Evolutionary conservation across 1,139 yeast genomes (phyloP), one percentile per base, ranked within the genome.

Genomic region (Scheffersomyces quercinus): DNA sequence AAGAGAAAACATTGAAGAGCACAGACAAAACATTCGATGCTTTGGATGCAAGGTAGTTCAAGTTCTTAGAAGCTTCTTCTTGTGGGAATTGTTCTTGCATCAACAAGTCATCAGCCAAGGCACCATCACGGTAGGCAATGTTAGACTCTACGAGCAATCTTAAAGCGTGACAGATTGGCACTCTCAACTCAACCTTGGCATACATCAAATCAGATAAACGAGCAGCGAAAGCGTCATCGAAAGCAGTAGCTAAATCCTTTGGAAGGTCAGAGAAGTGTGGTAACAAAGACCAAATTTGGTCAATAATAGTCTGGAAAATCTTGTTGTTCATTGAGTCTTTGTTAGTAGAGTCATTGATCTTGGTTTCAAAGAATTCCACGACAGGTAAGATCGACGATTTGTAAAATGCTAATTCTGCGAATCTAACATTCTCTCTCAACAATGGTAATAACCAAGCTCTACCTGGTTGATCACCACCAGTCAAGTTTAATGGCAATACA

Each of bases 391-490:
- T 77, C 34, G 82, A 74, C 20, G 66, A 62, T 48, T 79, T 76
- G 66, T 81, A 93, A 59, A 74, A 88, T 0, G 77, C 72, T 44
- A 95, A 71, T 44, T 78, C 75, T 1, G 97, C 85, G 58, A 81
- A 79, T 54, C 83, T 79, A 28, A 89, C 87, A 57, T 88, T 83
- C 55, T 91, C 97, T 67, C 98, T 85, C 49, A 93, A 77, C 31
- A 95, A 64, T n/a, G 99, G 99, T 50, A 93, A 76, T 55, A 93
- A 61, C 98, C 98, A 93, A 39, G 97, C 97, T 64, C 98, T 81
- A 39, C 96, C 96, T 16, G 86, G 79, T 38, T 71, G 67, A 35
- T 66, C 66, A 9, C 57, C 48, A 37, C 62, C 56, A 26, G 75
- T 68, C 56, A 93, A 74, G 59, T 91, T 89, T 59, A 93, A 74